Conservation (phyloP, 164 flowering plant species). For the Protea cynaroides region DNA sequence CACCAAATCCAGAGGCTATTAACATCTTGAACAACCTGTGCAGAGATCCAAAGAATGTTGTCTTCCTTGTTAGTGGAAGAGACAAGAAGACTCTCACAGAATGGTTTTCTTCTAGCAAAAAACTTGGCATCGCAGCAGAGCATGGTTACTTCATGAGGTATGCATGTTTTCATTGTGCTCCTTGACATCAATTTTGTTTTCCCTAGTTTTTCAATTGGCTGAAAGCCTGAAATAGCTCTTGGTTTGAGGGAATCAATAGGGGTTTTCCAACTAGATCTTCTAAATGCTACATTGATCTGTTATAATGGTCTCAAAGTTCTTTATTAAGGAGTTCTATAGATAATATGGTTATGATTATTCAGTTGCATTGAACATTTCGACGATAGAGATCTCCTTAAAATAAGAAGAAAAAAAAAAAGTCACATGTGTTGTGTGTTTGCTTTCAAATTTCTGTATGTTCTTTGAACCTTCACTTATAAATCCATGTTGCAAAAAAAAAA, state of each 20-base stretch:
- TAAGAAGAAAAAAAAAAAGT: too few species aligned
- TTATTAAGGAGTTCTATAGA: not conserved
- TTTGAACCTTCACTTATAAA: not conserved
- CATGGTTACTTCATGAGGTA: constrained; percentile 61
- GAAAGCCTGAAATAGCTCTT: not conserved
- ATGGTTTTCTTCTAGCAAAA: constrained; percentile 53
- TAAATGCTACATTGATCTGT: too few species aligned
- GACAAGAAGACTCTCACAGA: constrained; percentile 34
- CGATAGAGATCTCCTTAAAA: not conserved
- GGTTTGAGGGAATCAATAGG: too few species aligned
- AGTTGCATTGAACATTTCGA: not conserved
- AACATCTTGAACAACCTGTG: constrained; percentile 42
- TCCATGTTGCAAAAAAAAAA: not conserved
- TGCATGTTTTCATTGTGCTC: not conserved
- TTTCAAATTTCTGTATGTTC: not conserved
- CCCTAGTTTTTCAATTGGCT: not conserved
- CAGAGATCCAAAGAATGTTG: constrained; percentile 46
- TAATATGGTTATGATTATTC: not conserved
- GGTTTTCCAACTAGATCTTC: too few species aligned
- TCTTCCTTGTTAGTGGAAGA: constrained; percentile 53
- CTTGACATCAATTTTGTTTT: not conserved
- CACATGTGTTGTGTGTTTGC: not conserved
- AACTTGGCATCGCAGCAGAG: constrained; percentile 53
- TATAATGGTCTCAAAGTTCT: too few species aligned
- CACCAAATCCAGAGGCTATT: constrained; percentile 34